phyloP scores from a whole-genome alignment of 2,329 filamentous ascomycete genomes.

The Neofusicoccum laricinum region DNA sequence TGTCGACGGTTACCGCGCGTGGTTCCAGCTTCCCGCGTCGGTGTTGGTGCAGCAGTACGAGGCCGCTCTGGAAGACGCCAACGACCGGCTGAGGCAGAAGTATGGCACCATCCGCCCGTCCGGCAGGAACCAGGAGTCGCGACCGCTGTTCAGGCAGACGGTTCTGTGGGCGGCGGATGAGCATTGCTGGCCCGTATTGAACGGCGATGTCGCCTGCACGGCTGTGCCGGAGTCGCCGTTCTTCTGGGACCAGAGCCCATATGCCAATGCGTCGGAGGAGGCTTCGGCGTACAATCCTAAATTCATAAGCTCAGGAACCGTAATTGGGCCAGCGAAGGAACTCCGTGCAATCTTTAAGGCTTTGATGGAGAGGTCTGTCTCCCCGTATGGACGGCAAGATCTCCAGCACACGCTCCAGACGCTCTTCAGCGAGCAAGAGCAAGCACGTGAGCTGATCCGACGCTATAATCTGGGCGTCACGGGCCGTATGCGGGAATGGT shows the following conservation, averaged over 20 bases:
- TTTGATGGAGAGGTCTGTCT: constrained; percentile 29
- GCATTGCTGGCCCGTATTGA: constrained; percentile 45
- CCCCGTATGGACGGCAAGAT: constrained; percentile 34
- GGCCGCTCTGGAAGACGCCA: constrained; percentile 51
- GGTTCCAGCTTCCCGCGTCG: constrained; percentile 64
- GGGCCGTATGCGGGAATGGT: constrained; percentile 30
- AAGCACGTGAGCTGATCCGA: constrained; percentile 40
- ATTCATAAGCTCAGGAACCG: constrained; percentile 48
- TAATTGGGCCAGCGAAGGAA: constrained; percentile 52
- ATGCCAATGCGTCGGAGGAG: not conserved
- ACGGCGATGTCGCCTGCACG: constrained; percentile 49
- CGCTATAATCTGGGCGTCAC: constrained; percentile 22
- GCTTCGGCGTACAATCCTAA: constrained; percentile 27
- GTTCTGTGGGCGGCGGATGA: constrained; percentile 58
- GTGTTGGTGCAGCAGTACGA: constrained; percentile 63
- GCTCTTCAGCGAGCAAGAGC: constrained; percentile 55
- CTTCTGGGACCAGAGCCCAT: constrained; percentile 35
- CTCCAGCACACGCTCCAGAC: constrained; percentile 43
- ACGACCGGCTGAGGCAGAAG: constrained; percentile 49
- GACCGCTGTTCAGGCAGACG: constrained; percentile 46
- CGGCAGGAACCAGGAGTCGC: not conserved
- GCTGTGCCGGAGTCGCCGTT: constrained; percentile 52
- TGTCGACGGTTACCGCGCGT: constrained; percentile 62
- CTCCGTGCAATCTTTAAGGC: constrained; percentile 46
- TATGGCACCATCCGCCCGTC: constrained; percentile 41